phyloP scores from a whole-genome alignment of 257 asterid genomes.

The Sherardia arvensis region DNA sequence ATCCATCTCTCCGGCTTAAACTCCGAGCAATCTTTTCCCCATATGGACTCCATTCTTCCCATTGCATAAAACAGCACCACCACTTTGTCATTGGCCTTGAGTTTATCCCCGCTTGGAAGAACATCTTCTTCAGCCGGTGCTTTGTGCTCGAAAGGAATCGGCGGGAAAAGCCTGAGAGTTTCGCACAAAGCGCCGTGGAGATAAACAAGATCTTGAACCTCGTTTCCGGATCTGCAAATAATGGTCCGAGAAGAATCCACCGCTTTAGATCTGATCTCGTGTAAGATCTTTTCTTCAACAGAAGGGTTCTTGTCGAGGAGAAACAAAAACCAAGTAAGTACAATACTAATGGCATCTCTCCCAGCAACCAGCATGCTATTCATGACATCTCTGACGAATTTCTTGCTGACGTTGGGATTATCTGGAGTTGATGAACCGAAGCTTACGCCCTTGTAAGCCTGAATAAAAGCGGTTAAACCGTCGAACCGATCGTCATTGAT shows the following conservation, averaged over 20 bases:
- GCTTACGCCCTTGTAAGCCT: constrained; percentile 7
- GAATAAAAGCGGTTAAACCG: constrained; percentile 15
- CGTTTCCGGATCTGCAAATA: neutral
- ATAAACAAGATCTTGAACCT: neutral
- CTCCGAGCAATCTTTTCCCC: neutral
- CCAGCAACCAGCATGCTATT: constrained; percentile 36
- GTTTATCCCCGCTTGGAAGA: neutral
- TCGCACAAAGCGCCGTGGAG: neutral
- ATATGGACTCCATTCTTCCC: neutral
- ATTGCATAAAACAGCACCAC: neutral
- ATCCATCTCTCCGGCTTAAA: neutral
- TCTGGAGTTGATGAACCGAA: neutral
- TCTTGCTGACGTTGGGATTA: neutral
- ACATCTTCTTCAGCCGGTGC: neutral
- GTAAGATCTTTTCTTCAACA: neutral
- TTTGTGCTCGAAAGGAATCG: neutral
- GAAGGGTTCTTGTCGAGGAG: constrained; percentile 25
- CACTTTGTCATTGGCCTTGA: neutral
- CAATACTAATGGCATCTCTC: constrained; percentile 32
- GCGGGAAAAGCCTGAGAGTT: neutral
- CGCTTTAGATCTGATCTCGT: too few species aligned
- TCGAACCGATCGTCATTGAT: neutral
- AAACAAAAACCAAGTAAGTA: constrained; percentile 45
- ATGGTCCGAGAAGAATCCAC: too few species aligned
- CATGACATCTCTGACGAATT: constrained; percentile 29